Evolutionary conservation across 2,329 filamentous ascomycete species (phyloP).

Genomic region (Microcyclospora pomicola): DNA sequence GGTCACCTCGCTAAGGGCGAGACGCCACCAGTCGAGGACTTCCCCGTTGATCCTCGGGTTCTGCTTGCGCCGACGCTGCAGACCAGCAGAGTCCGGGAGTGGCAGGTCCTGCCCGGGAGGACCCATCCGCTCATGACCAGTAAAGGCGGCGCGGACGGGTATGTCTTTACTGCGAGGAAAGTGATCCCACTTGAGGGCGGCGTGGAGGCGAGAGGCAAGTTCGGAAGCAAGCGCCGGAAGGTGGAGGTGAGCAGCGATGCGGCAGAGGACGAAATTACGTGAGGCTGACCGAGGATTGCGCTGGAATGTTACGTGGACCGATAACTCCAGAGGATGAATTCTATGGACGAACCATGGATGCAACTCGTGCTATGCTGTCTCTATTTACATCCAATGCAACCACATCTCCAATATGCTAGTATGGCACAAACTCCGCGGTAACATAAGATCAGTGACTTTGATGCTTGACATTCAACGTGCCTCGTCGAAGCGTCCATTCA

Average conservation of each 20-base stretch:
- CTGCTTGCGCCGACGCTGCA: constrained; percentile 69
- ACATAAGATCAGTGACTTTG: too few species aligned
- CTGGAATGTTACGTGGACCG: too few species aligned
- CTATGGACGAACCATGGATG: too few species aligned
- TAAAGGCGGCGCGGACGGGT: constrained; percentile 77
- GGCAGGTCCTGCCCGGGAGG: constrained; percentile 82
- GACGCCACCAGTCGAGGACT: constrained; percentile 45
- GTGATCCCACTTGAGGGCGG: constrained; percentile 67
- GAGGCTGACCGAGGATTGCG: too few species aligned
- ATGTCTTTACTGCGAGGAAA: constrained; percentile 69
- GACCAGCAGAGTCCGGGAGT: constrained; percentile 61
- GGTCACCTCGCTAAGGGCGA: constrained; percentile 22
- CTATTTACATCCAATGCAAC: too few species aligned
- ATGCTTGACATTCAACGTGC: too few species aligned
- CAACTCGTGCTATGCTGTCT: too few species aligned
- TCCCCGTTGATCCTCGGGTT: constrained; percentile 75
- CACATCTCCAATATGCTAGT: too few species aligned
- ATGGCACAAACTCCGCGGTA: too few species aligned
- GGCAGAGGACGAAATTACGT: too few species aligned
- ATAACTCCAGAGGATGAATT: too few species aligned
- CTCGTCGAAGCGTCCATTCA: too few species aligned
- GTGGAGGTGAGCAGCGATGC: constrained; percentile 2
- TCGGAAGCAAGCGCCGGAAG: constrained; percentile 51
- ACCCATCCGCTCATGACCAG: constrained; percentile 93
- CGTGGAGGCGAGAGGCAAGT: constrained; percentile 71